Base-by-base conservation (phyloP, 2,329 filamentous ascomycete species). In the Neocatenulostroma microsporum region DNA sequence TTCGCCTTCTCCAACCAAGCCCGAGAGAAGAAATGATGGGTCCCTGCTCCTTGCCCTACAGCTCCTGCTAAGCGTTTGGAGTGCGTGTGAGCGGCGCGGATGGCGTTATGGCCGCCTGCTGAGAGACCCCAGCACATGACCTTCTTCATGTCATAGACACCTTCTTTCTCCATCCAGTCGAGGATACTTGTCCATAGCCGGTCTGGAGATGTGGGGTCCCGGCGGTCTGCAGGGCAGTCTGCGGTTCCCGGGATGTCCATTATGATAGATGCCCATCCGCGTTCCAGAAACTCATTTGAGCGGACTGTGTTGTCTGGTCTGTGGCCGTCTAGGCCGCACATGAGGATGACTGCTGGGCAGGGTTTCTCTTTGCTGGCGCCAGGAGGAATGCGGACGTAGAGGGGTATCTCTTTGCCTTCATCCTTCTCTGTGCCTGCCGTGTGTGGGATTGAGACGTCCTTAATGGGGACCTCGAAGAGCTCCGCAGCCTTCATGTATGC, bases 71-170 rank as follows among this genome's bases (percentile, higher is more conserved):
- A 58, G 8, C 61, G 57, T 1, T 64, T 54, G 13, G 63, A 61
- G 54, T 83, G 80, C n/a, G 78, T 82, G 56, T 82, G 76, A 29
- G 79, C 78, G n/a, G 76, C 67, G 13, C 79, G 71, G 28, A 57
- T 51, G 15, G 79, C 78, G 58, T 83, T 81, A 64, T 82, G 82
- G 0, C 79, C 79, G 20, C 80, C 80, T 0, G 72, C 68, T 45
- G 73, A 78, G 21, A 83, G 60, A 0, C 79, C 80, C 78, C 79
- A 83, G 30, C 69, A 73, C 42, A 78, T 58, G 7, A 84, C 60
- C 21, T 66, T 68, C 2, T 51, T 47, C 67, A 72, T 72, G 53
- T 83, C 70, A 48, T 82, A 76, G 20, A 62, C 52, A 2, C 63
- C 58, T 33, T 73, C 60, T 3, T 53, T 40, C 2, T 53, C 60